Evolutionary conservation across 2,329 filamentous ascomycete species (phyloP).

Genomic region (Fusarium sp.): DNA sequence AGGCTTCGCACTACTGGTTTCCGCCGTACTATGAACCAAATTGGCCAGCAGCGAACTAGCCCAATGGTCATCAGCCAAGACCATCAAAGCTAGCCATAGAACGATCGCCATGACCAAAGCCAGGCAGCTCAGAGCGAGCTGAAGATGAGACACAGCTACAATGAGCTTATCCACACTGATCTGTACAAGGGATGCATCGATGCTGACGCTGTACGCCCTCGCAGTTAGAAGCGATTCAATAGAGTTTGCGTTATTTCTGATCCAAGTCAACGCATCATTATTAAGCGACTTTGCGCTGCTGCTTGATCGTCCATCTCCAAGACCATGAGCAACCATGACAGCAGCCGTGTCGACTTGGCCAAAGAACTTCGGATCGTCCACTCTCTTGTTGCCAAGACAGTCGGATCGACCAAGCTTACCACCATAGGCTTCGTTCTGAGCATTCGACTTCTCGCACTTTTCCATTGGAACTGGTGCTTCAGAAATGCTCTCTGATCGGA

Average conservation of each 20-base stretch:
- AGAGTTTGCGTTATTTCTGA: not conserved
- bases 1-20: not conserved
- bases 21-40: conserved; percentile 19
- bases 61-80: conserved; percentile 27
- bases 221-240: conserved; percentile 7
- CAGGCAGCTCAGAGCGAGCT: conserved; percentile 17
- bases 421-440: conserved; percentile 32
- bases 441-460: conserved; percentile 7
- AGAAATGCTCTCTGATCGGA: conserved; percentile 20
- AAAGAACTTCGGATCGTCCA: not conserved
- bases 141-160: conserved; percentile 27
- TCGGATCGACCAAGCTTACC: conserved; percentile 19
- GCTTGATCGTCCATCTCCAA: conserved; percentile 25
- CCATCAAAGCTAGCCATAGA: conserved; percentile 19
- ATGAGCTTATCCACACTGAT: conserved; percentile 31
- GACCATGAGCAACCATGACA: conserved; percentile 12
- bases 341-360: conserved; percentile 35
- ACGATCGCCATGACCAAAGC: conserved; percentile 1
- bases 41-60: conserved; percentile 22
- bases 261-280: conserved; percentile 5
- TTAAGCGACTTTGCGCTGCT: conserved; percentile 24
- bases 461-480: conserved; percentile 6
- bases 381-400: not conserved
- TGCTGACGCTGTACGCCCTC: conserved; percentile 16
- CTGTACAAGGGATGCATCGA: conserved; percentile 20